These are phyloP conservation scores for Mycena galericulata DNA, from an alignment of 768 basidiomycete genomes.

Conservation along the genomic window DNA sequence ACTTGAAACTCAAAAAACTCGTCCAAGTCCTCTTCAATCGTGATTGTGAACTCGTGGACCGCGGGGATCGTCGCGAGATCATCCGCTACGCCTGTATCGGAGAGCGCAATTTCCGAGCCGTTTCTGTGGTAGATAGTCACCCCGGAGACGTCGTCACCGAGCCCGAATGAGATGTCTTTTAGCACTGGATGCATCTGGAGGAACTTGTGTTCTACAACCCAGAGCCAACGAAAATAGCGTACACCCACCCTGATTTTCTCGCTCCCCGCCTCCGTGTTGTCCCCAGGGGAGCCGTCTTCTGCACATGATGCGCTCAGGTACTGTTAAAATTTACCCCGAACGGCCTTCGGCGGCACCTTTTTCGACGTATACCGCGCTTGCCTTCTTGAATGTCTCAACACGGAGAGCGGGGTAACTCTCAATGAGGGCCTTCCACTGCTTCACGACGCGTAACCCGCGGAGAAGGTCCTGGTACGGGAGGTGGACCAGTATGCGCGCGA, in stretches of 20 bases:
- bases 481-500: not conserved
- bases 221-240: too few relatives aligned
- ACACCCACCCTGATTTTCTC: not conserved
- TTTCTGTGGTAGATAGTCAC: not conserved
- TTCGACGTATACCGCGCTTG: not conserved
- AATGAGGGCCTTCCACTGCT: not conserved
- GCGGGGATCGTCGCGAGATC: not conserved
- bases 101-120: not conserved
- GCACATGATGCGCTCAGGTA: not conserved
- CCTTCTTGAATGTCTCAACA: conserved; percentile 5
- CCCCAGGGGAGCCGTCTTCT: not conserved
- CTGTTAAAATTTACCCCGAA: not conserved
- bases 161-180: not conserved
- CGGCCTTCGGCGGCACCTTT: not conserved
- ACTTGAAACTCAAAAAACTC: not conserved
- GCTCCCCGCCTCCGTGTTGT: not conserved
- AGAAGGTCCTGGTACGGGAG: not conserved
- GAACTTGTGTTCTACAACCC: not conserved
- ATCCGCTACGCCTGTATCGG: not conserved
- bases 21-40: not conserved
- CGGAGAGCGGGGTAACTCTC: not conserved
- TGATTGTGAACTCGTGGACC: not conserved
- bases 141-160: not conserved
- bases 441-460: not conserved
- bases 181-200: conserved; percentile 1